A percentile compares a stretch with the other conserved stretches of the same genome.
Conservation (phyloP, 495 filamentous ascomycete species). For the Xylaria intraflava region DNA sequence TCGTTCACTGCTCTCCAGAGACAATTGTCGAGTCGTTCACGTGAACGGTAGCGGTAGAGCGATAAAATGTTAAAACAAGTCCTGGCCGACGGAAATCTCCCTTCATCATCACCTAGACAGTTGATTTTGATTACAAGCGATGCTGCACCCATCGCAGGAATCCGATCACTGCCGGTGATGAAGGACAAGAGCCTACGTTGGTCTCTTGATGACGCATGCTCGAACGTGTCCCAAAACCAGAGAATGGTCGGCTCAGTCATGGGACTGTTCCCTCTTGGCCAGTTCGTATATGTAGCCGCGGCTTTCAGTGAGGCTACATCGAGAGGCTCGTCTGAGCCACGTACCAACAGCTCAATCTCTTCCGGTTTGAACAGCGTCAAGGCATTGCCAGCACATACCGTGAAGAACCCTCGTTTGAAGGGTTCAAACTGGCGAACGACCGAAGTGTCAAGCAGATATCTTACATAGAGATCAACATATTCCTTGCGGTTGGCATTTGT, state of each 20-base stretch:
- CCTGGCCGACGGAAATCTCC: conserved; percentile 75
- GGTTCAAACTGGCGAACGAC: conserved; percentile 85
- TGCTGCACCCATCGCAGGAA: conserved; percentile 85
- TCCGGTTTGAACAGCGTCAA: conserved; percentile 87
- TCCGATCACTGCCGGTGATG: conserved; percentile 88
- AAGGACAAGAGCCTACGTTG: conserved; percentile 80
- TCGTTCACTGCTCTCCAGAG: conserved; percentile 83
- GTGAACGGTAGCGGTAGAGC: conserved; percentile 63
- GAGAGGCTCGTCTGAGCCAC: conserved; percentile 79
- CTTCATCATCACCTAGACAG: conserved; percentile 67
- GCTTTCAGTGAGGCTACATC: conserved; percentile 71
- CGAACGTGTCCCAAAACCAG: conserved; percentile 91
- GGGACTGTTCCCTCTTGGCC: conserved; percentile 41
- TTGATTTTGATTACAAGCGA: conserved; percentile 68
- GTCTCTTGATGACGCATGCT: conserved; percentile 52
- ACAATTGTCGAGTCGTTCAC: conserved; percentile 59
- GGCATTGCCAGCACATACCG: conserved; percentile 85
- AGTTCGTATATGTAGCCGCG: conserved; percentile 79
- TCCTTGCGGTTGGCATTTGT: conserved; percentile 80
- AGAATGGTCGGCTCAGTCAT: conserved; percentile 55
- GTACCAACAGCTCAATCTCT: conserved; percentile 84
- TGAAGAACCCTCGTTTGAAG: conserved; percentile 93
- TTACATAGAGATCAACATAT: conserved; percentile 83
- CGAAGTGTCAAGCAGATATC: conserved; percentile 70
- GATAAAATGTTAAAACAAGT: conserved; percentile 88